Evolutionary conservation across 1,139 yeast genomes (phyloP).

Genomic region (Magnusiomyces paraingens): DNA sequence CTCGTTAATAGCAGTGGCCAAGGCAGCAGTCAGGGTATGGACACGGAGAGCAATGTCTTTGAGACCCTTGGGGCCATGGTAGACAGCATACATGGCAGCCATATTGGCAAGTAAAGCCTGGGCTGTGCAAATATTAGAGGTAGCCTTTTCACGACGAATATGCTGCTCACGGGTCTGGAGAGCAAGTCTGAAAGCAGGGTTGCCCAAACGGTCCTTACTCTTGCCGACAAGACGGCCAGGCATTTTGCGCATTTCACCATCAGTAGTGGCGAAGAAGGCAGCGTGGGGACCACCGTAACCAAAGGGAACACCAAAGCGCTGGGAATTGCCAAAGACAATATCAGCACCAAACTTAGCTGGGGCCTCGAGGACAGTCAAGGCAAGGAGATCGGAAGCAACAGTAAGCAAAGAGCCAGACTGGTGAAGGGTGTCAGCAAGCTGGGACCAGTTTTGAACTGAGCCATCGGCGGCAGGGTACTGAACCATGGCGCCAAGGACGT

Average conservation of each 20-base stretch:
- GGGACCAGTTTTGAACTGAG: slow-evolving; percentile 47
- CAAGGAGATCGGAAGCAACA: slow-evolving; percentile 85
- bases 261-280: slow-evolving; percentile 85
- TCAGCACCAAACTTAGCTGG: slow-evolving; percentile 89
- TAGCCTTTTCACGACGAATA: slow-evolving; percentile 94
- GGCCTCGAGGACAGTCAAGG: slow-evolving; percentile 75
- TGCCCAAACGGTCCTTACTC: slow-evolving; percentile 85
- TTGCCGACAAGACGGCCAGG: slow-evolving; percentile 96
- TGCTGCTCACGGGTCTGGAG: slow-evolving; percentile 98
- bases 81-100: slow-evolving; percentile 92
- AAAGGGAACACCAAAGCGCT: slow-evolving; percentile 94
- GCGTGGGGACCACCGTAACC: slow-evolving; percentile 99
- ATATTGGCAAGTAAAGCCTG: slow-evolving; percentile 94
- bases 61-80: slow-evolving; percentile 93
- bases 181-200: slow-evolving; percentile 83
- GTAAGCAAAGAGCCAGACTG: slow-evolving; percentile 66
- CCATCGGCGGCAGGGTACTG: slow-evolving; percentile 94
- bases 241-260: slow-evolving; percentile 77
- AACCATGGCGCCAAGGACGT: slow-evolving; percentile 73
- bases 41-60: slow-evolving; percentile 72
- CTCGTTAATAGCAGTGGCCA: slow-evolving; percentile 20
- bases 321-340: slow-evolving; percentile 86
- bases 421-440: slow-evolving; percentile 62
- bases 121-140: slow-evolving; percentile 95
- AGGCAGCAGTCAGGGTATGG: slow-evolving; percentile 63